A percentile compares a stretch with the other conserved stretches of the same genome.
These are phyloP conservation scores for Aureobasidium namibiae DNA, from an alignment of 2,329 filamentous ascomycete species.

Conservation along the genomic window DNA sequence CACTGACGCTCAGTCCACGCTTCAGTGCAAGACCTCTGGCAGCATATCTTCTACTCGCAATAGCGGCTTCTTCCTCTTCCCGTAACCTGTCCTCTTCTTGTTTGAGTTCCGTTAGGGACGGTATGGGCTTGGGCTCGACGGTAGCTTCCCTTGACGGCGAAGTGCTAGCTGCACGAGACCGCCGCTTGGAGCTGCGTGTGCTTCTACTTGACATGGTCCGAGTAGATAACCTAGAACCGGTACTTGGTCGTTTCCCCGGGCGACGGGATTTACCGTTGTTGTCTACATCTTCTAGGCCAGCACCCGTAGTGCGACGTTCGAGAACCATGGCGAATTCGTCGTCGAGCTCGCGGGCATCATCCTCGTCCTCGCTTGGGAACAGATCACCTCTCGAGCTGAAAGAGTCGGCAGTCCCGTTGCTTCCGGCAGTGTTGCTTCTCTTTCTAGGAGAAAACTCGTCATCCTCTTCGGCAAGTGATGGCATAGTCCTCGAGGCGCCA, in stretches of 20 bases:
- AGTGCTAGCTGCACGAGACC: slow-evolving; percentile 1
- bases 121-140: slow-evolving; percentile 22
- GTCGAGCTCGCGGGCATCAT: slow-evolving; percentile 85
- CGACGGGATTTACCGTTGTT: slow-evolving; percentile 53
- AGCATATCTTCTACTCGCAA: slow-evolving; percentile 45
- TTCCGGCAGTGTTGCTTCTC: slow-evolving; percentile 71
- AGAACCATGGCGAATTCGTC: slow-evolving; percentile 86
- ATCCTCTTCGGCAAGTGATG: slow-evolving; percentile 55
- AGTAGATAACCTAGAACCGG: slow-evolving; percentile 40
- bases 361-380: slow-evolving; percentile 85
- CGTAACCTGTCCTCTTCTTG: slow-evolving; percentile 48
- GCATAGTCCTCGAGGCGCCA: slow-evolving; percentile 39
- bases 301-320: slow-evolving; percentile 55
- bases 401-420: slow-evolving; percentile 75
- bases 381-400: slow-evolving; percentile 81
- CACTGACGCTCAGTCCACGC: slow-evolving; percentile 38
- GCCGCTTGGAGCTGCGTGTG: slow-evolving; percentile 23
- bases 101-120: slow-evolving; percentile 47
- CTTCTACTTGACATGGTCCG: slow-evolving; percentile 39
- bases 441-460: slow-evolving; percentile 39
- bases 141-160: slow-evolving; percentile 5
- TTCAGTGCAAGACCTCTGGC: slow-evolving; percentile 48
- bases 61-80: slow-evolving; percentile 47
- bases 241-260: slow-evolving; percentile 34
- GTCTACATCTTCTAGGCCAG: slow-evolving; percentile 54